Evolutionary conservation across 495 filamentous ascomycete genomes (phyloP).

Genomic region (Lophiotrema nucula): DNA sequence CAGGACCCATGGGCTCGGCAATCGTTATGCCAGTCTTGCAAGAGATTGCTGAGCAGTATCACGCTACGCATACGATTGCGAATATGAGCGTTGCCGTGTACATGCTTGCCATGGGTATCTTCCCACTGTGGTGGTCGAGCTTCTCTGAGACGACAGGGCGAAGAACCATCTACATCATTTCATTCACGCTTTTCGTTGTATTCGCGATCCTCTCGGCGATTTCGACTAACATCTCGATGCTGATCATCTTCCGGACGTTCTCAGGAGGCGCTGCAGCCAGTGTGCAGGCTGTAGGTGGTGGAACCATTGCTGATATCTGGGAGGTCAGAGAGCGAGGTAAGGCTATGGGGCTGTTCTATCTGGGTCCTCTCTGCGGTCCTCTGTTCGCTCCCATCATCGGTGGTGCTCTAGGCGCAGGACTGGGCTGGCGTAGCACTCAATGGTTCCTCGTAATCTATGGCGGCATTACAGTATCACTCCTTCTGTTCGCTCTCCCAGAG

Average conservation of each 20-base stretch:
- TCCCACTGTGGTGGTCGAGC: slow-evolving; percentile 91
- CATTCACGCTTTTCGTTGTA: slow-evolving; percentile 76
- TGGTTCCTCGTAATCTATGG: slow-evolving; percentile 86
- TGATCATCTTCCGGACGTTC: slow-evolving; percentile 80
- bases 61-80: slow-evolving; percentile 66
- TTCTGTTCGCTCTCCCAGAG: slow-evolving; percentile 50
- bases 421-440: slow-evolving; percentile 80
- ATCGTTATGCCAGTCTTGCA: slow-evolving; percentile 80
- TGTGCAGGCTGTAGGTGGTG: slow-evolving; percentile 89
- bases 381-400: slow-evolving; percentile 85
- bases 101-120: slow-evolving; percentile 88
- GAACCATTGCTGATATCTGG: slow-evolving; percentile 92
- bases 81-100: slow-evolving; percentile 85
- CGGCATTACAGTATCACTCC: slow-evolving; percentile 44
- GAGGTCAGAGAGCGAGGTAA: slow-evolving; percentile 72
- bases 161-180: slow-evolving; percentile 79
- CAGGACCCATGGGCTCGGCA: slow-evolving; percentile 79
- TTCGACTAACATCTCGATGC: slow-evolving; percentile 74
- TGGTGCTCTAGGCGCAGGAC: slow-evolving; percentile 66
- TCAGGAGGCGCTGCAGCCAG: slow-evolving; percentile 81
- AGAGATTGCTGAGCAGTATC: slow-evolving; percentile 64
- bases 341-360: slow-evolving; percentile 93
- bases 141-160: slow-evolving; percentile 79
- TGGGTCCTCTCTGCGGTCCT: slow-evolving; percentile 85
- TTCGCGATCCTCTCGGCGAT: slow-evolving; percentile 74